A percentile compares a stretch with the other conserved stretches of the same genome.
Conservation (phyloP, 352 stramenopile genomes). For the Phytophthora nicotianae region DNA sequence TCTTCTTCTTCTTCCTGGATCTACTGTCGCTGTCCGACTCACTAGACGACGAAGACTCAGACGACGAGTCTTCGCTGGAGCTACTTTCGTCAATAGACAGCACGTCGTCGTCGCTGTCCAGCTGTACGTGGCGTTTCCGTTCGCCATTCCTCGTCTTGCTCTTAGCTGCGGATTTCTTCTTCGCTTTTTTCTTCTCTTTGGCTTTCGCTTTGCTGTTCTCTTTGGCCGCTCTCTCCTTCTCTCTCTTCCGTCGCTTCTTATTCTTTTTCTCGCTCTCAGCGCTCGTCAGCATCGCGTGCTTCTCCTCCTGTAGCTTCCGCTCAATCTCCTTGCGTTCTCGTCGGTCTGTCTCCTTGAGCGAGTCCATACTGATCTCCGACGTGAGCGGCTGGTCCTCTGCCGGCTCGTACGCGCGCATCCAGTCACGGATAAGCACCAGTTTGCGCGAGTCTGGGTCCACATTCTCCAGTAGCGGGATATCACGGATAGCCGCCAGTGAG, state of each 20-base stretch:
- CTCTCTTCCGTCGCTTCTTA: conserved; percentile 32
- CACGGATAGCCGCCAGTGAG: conserved; percentile 58
- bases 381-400: conserved; percentile 56
- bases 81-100: conserved; percentile 38
- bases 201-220: conserved; percentile 24
- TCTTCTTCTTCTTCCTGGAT: conserved; percentile 40
- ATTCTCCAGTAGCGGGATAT: conserved; percentile 59
- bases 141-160: conserved; percentile 8
- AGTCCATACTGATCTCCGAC: conserved; percentile 63
- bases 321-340: conserved; percentile 57
- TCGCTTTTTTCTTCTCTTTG: conserved; percentile 16
- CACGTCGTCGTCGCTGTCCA: conserved; percentile 43
- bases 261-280: conserved; percentile 35
- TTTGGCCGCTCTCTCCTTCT: conserved; percentile 38
- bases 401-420: conserved; percentile 71
- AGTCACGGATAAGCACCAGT: conserved; percentile 68
- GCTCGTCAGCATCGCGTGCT: conserved; percentile 46
- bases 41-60: conserved; percentile 33
- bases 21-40: conserved; percentile 43
- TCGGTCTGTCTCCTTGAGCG: conserved; percentile 48
- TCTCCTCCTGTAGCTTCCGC: conserved; percentile 44
- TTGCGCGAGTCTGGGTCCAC: conserved; percentile 65
- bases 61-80: conserved; percentile 37
- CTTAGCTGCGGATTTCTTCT: conserved; percentile 12
- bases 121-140: conserved; percentile 28